Evolutionary conservation across 257 asterid genomes (phyloP), one percentile per base, ranked within the genome.

Genomic region (Orobanche coerulescens): DNA sequence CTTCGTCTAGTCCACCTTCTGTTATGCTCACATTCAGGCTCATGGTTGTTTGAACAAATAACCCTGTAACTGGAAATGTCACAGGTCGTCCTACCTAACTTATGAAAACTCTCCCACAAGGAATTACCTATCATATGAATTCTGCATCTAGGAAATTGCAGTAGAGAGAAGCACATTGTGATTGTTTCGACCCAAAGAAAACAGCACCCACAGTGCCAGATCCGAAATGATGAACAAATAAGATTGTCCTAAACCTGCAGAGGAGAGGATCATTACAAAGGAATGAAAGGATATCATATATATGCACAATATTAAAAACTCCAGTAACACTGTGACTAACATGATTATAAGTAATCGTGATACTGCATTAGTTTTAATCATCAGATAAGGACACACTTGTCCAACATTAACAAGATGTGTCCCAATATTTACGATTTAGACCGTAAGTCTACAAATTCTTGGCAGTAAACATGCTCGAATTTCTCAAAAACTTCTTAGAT

Each of bases 81-180:
- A 28, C 74, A 66, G 40, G 58, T 64, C 20, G 66, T 73, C 65
- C 78, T 73, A 69, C 70, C 75, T 42, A 78, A 71, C 40, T 58
- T 71, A 11, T 78, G 68, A 30, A 83, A 58, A 58, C 76, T 63
- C 56, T 73, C 88, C 79, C 78, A 76, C 82, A 86, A 86, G 39
- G 80, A 81, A 81, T 73, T 88, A 62, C 84, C 82, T 53, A 84
- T 72, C 23, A 74, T 64, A 57, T 77, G 79, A 76, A 83, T 57
- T 75, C 76, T 71, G 84, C 76, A 81, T 65, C 90, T 70, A 7
- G 98, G 94, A 52, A 81, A 58, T 63, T 81, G 95, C 65, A 79
- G 61, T 46, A 84, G 80, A 52, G 95, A 81, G 86, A 81, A 82
- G 67, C 96, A 85, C 98, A 91, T 88, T 49, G 90, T 81, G 60